A percentile compares a stretch with the other conserved stretches of the same genome.
phyloP scores from a whole-genome alignment of 306 rosid genomes.

The Cotoneaster glaucophyllus region DNA sequence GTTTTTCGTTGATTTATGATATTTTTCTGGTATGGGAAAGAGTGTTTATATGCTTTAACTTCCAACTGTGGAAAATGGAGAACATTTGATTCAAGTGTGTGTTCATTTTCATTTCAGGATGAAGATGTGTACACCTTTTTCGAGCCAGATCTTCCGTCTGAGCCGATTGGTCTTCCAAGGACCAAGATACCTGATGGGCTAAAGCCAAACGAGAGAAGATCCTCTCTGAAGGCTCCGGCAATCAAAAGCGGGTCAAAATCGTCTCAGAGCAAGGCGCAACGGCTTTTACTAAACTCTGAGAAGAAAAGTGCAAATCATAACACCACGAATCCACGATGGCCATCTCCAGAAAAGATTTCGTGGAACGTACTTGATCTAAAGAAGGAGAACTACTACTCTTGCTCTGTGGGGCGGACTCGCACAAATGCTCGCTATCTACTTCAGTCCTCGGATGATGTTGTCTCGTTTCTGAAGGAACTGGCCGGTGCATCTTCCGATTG shows the following conservation, averaged over 20 bases:
- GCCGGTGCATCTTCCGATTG: constrained; percentile 22
- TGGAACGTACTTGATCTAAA: constrained; percentile 94
- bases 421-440: constrained; percentile 72
- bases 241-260: constrained; percentile 46
- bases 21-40: neutral
- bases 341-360: constrained; percentile 61
- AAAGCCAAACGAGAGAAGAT: constrained; percentile 52
- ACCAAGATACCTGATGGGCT: constrained; percentile 45
- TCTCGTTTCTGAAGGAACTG: constrained; percentile 55
- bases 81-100: neutral
- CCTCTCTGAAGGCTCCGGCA: constrained; percentile 38
- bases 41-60: neutral
- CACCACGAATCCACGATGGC: constrained; percentile 28
- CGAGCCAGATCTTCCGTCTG: constrained; percentile 78
- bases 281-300: constrained; percentile 33
- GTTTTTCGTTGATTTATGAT: neutral
- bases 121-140: constrained; percentile 91
- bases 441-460: constrained; percentile 66
- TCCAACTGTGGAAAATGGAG: neutral
- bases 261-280: constrained; percentile 42
- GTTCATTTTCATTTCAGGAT: constrained; percentile 44
- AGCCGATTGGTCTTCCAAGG: constrained; percentile 36
- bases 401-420: constrained; percentile 74
- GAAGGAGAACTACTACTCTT: constrained; percentile 88
- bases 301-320: constrained; percentile 46